Evolutionary conservation across 2,329 filamentous ascomycete species (phyloP), one percentile per base, ranked within the genome.

Genomic region (Paramyrothecium roridum): DNA sequence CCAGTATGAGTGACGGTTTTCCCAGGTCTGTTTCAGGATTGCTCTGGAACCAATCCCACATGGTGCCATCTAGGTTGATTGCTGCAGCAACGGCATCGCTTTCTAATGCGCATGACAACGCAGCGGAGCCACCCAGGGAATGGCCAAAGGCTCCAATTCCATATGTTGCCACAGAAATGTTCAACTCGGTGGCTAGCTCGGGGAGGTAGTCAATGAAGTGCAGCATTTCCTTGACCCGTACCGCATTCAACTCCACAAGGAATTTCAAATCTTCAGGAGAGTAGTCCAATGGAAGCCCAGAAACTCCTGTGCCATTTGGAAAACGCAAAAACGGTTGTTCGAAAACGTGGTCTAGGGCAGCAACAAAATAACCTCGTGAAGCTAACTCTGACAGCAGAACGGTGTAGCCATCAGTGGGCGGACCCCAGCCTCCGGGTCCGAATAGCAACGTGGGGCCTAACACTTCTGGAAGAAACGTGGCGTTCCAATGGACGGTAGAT

Each of bases 301-400:
- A 50, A 8, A 67, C 57, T 4, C 58, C 61, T 0, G 65, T 66
- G 12, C 65, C 65, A 20, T 68, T 67, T 2, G 66, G 65, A 6
- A 57, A 66, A 8, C 59, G 57, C 17, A 68, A 33, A 51, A 63
- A 68, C 0, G 65, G 63, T 52, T 67, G 65, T 55, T 68, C 65
- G 11, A 56, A 65, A 2, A 65, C 57, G 26, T 68, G 66, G 23
- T 68, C 65, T 17, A 67, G 47, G 10, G 61, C 65, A 20, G 64
- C 58, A 12, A 68, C 57, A 11, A 56, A 54, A 46, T 66, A 68
- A 19, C 57, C 57, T 3, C 56, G 57, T 1, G 58, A 60, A 6
- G 49, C 57, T 0, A 60, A 55, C 3, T 60, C 57, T 10, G 58
- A 54, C 11, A 57, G 48, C 3, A 51, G 16, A n/a, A 57, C 59